These are phyloP conservation scores for Talaromyces atroroseus DNA, from an alignment of 2,329 filamentous ascomycete genomes.

Conservation along the genomic window DNA sequence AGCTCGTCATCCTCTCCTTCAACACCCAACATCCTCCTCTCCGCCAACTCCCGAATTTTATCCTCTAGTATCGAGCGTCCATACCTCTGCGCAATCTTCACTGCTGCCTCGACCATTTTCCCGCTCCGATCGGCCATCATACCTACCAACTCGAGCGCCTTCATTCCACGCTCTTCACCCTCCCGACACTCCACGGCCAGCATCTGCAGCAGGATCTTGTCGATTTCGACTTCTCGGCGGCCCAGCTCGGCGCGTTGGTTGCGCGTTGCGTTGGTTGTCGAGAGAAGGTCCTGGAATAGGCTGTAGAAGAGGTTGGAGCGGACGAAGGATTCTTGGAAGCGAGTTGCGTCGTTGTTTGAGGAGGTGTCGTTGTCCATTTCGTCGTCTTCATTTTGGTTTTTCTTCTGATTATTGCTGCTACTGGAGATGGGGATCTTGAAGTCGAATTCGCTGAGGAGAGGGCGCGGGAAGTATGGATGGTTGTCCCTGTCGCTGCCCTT, in stretches of 20 bases:
- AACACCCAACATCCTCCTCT: constrained; percentile 59
- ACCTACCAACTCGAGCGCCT: constrained; percentile 81
- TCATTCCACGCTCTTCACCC: constrained; percentile 90
- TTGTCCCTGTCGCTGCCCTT: constrained; percentile 74
- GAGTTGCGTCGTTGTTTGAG: constrained; percentile 31
- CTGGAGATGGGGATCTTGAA: constrained; percentile 73
- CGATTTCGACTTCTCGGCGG: constrained; percentile 73
- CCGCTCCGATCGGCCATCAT: constrained; percentile 80
- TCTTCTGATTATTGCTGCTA: constrained; percentile 30
- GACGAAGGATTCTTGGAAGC: constrained; percentile 76
- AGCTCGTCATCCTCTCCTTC: constrained; percentile 51
- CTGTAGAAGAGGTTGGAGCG: constrained; percentile 66
- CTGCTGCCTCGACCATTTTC: constrained; percentile 85
- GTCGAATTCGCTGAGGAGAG: constrained; percentile 86
- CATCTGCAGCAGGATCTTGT: constrained; percentile 85
- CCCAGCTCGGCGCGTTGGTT: constrained; percentile 63
- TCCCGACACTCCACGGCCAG: constrained; percentile 85
- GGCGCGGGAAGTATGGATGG: constrained; percentile 87
- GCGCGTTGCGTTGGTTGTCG: constrained; percentile 59
- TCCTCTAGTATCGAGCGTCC: constrained; percentile 72
- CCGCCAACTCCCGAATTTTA: constrained; percentile 83
- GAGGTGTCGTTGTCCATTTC: constrained; percentile 33
- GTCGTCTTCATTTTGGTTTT: constrained; percentile 34
- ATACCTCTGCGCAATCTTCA: constrained; percentile 83
- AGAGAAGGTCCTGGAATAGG: constrained; percentile 69